These are phyloP conservation scores for Myochromella boudieri DNA, from an alignment of 768 basidiomycete genomes.

Conservation along the genomic window DNA sequence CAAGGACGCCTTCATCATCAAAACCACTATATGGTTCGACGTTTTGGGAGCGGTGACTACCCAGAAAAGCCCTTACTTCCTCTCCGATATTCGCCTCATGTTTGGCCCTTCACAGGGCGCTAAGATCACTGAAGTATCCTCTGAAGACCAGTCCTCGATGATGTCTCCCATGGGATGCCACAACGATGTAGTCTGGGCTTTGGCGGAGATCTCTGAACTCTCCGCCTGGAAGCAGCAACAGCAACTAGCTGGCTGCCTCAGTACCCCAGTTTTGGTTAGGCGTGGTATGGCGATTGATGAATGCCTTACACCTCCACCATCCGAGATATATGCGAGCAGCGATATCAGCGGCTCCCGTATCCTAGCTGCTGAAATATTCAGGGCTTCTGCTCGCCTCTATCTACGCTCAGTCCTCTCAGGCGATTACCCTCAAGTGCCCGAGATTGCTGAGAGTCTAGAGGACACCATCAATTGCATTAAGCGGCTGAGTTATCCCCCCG, in stretches of 20 bases:
- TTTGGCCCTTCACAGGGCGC: slow-evolving; percentile 50
- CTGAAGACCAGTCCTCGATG: slow-evolving; percentile 58
- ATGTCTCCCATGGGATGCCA: slow-evolving; percentile 84
- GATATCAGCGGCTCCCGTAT: slow-evolving; percentile 35
- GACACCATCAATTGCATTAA: slow-evolving; percentile 52
- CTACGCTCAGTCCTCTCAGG: slow-evolving; percentile 77
- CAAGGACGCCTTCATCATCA: slow-evolving; percentile 73
- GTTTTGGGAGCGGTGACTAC: slow-evolving; percentile 78
- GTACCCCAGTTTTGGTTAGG: slow-evolving; percentile 58
- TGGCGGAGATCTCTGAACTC: slow-evolving; percentile 71
- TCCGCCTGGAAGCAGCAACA: slow-evolving; percentile 62
- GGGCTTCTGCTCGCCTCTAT: slow-evolving; percentile 72
- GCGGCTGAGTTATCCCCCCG: slow-evolving; percentile 30
- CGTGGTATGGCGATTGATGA: slow-evolving; percentile 52
- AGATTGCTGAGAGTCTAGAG: slow-evolving; percentile 55
- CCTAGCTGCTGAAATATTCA: slow-evolving; percentile 64
- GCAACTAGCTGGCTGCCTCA: slow-evolving; percentile 42
- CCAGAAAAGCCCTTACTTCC: slow-evolving; percentile 55
- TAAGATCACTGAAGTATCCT: slow-evolving; percentile 33
- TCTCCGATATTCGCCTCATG: slow-evolving; percentile 52
- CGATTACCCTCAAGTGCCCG: slow-evolving; percentile 61
- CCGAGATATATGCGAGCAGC: slow-evolving; percentile 15
- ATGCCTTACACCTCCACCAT: slow-evolving; percentile 26
- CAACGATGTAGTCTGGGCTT: slow-evolving; percentile 73
- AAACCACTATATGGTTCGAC: slow-evolving; percentile 87